Evolutionary conservation across 257 asterid genomes (phyloP).

Genomic region (Solanum ossicruentum): DNA sequence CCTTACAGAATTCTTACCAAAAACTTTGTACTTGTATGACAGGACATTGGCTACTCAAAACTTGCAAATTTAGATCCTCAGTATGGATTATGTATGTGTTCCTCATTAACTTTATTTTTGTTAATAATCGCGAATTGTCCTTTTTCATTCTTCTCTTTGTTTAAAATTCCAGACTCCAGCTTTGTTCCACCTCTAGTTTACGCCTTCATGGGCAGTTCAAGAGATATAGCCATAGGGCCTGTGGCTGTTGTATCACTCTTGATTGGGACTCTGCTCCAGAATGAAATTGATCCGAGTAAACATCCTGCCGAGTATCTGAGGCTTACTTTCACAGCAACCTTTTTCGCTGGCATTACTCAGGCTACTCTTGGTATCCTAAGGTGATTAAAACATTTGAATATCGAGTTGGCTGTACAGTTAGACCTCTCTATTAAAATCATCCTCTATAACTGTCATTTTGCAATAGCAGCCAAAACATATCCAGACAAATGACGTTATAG

Average conservation of each 20-base stretch:
- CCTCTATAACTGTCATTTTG: neutral
- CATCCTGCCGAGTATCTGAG: slow-evolving; percentile 36
- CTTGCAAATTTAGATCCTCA: slow-evolving; percentile 76
- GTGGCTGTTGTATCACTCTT: slow-evolving; percentile 83
- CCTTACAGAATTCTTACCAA: neutral
- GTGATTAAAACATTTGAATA: slow-evolving; percentile 10
- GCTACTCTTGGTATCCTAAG: slow-evolving; percentile 67
- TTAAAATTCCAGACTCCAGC: slow-evolving; percentile 48
- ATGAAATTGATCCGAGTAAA: slow-evolving; percentile 42
- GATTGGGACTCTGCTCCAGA: slow-evolving; percentile 45
- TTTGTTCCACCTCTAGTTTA: slow-evolving; percentile 77
- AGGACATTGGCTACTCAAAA: slow-evolving; percentile 70
- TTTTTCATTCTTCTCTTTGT: neutral
- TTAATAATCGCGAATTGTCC: neutral
- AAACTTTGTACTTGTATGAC: neutral
- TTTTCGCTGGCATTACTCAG: slow-evolving; percentile 80
- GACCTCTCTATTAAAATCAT: neutral
- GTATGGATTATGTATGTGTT: slow-evolving; percentile 62
- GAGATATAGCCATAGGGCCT: slow-evolving; percentile 87
- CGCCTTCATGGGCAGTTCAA: slow-evolving; percentile 84
- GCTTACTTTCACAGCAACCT: slow-evolving; percentile 82
- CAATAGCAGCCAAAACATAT: neutral
- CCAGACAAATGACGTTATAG: neutral
- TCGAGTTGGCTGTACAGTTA: neutral
- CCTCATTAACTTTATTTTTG: neutral